Base-by-base conservation (phyloP, 75 land plant genomes). In the Chamaecyparis obtusa region DNA sequence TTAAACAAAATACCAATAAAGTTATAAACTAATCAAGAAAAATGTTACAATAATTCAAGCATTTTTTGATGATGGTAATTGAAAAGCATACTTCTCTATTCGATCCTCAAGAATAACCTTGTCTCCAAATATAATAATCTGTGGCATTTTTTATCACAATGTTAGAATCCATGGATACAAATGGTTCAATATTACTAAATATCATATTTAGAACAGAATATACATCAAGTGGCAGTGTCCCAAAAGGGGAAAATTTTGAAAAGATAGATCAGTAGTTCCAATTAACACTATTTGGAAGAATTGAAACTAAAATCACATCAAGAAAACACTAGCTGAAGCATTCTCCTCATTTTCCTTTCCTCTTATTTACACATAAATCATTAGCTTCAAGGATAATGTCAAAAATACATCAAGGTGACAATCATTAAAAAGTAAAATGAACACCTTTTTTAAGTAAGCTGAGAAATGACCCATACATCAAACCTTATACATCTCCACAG, bases 41-140 rank as follows among this genome's bases (percentile, higher is more conserved):
- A 33, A 79, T 48, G 60, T 30, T 3, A 76, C 24, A 77, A 7
- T 44, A 36, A 83, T 71, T 87, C 9, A 78, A 81, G 43, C 83
- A 81, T 39, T 41, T 81, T 41, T 41, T 39, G 43, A 81, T 81
- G 27, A 21, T 9, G 24, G 43, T 81, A 16, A 41, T 44, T n/a
- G n/a, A 69, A 85, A 17, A 77, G 48, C 87, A 85, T 87, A 98
- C 99, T 91, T 93, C 88, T 94, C 99, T 14, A 98, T 90, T 8
- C 96, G 95, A n/a, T 97, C 97, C 60, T 98, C 95, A 84, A 94
- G 92, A 88, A 98, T 98, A 75, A 98, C 90, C 64, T 95, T 91
- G 86, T 98, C 99, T 39, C 99, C 99, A 89, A 98, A 98, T 77
- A 86, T 84, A 32, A 93, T 89, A 86, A 98, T 91, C 99, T 98